Conservation (phyloP, 495 filamentous ascomycete species). For the Penicillium tannophilum region DNA sequence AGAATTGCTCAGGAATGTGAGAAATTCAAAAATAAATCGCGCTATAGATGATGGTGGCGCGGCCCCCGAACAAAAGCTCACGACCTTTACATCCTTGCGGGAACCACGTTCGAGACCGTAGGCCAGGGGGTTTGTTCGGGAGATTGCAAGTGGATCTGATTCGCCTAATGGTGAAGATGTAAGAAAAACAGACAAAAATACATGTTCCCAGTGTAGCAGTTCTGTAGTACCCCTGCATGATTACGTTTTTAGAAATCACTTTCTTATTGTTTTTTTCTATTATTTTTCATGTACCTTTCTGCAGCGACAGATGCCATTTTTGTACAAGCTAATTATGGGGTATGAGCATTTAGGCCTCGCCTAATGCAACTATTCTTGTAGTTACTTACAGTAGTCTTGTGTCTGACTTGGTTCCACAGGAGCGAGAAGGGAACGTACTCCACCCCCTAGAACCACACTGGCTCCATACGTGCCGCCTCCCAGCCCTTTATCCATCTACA, state of each 20-base stretch:
- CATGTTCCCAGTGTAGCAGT: background rate
- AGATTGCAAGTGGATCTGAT: slow-evolving; percentile 17
- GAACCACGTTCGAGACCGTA: slow-evolving; percentile 27
- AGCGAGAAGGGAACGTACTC: slow-evolving; percentile 18
- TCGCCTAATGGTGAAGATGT: background rate
- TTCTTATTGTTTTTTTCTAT: background rate
- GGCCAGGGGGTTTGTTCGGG: slow-evolving; percentile 16
- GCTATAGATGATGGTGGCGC: slow-evolving; percentile 8
- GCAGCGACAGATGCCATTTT: background rate
- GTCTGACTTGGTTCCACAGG: slow-evolving; percentile 31
- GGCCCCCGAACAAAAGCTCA: slow-evolving; percentile 11
- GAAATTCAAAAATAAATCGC: slow-evolving; percentile 11
- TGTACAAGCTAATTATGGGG: background rate
- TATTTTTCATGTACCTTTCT: background rate
- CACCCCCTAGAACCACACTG: slow-evolving; percentile 17
- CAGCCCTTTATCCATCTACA: slow-evolving; percentile 27
- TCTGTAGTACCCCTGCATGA: background rate
- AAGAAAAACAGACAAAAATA: background rate
- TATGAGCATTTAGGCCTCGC: background rate
- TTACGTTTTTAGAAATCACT: background rate
- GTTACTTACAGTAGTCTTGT: background rate
- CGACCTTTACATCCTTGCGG: slow-evolving; percentile 24
- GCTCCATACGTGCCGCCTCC: slow-evolving; percentile 19
- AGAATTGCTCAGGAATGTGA: slow-evolving; percentile 11
- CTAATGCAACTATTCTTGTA: background rate